These are phyloP conservation scores for Wallacemonas rigidus DNA, from an alignment of 208 protist species.

Conservation along the genomic window DNA sequence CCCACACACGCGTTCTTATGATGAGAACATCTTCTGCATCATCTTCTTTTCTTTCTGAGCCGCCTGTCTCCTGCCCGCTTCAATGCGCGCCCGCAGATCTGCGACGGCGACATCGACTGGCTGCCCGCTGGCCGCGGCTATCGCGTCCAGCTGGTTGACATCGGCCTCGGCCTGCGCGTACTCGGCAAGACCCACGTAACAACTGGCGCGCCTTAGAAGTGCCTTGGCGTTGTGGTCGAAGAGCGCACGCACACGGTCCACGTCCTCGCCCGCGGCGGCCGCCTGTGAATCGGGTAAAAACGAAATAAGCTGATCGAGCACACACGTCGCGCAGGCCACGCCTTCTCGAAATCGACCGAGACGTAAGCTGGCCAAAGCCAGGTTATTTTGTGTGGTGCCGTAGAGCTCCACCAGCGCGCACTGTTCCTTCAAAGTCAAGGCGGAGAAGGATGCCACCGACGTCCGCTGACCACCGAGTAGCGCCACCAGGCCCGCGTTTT, in stretches of 20 bases:
- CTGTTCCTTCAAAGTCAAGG: constrained; percentile 19
- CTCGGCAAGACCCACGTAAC: constrained; percentile 31
- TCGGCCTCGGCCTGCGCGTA: constrained; percentile 48
- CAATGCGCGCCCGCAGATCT: constrained; percentile 24
- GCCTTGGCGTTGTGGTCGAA: constrained; percentile 43
- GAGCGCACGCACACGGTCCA: background rate
- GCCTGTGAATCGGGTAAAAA: background rate
- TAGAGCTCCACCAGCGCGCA: constrained; percentile 35
- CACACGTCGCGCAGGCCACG: constrained; percentile 37
- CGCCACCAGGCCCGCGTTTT: constrained; percentile 22
- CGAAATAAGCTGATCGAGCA: constrained; percentile 24
- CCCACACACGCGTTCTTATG: background rate
- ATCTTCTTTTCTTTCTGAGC: constrained; percentile 42
- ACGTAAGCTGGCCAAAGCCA: constrained; percentile 49
- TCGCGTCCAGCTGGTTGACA: constrained; percentile 24
- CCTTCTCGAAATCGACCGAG: constrained; percentile 53
- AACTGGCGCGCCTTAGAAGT: constrained; percentile 62
- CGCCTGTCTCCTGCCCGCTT: constrained; percentile 22
- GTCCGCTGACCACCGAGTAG: constrained; percentile 15
- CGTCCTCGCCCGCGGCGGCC: constrained; percentile 16
- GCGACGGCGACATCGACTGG: constrained; percentile 25
- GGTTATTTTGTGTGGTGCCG: constrained; percentile 51
- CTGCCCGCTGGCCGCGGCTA: background rate
- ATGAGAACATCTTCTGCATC: constrained; percentile 65
- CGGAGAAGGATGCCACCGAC: background rate